Evolutionary conservation across 2,329 filamentous ascomycete genomes (phyloP).

Genomic region (Neurospora crassa): DNA sequence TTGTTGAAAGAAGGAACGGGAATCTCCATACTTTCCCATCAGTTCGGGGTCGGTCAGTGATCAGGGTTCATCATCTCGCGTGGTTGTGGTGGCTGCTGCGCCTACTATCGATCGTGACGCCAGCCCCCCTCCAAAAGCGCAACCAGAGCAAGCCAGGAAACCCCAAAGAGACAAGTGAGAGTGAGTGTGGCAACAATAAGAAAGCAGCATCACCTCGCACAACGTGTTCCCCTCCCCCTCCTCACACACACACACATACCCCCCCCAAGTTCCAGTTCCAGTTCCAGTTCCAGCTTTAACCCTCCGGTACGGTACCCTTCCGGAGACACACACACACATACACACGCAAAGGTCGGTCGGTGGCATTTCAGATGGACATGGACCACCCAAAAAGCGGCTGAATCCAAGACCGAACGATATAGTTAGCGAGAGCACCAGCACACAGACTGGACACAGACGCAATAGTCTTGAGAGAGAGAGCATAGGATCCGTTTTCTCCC

Average conservation of each 20-base stretch:
- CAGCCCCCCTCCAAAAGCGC: not conserved
- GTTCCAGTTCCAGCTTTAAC: not conserved
- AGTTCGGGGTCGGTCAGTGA: not conserved
- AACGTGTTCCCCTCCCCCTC: not conserved
- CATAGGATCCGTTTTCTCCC: not conserved
- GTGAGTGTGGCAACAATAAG: not conserved
- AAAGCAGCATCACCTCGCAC: not conserved
- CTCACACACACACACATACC: not conserved
- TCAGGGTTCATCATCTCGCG: not conserved
- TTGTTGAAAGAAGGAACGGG: not conserved
- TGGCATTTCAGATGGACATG: not conserved
- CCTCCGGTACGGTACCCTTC: not conserved
- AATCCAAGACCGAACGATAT: not conserved
- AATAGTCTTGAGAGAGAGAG: not conserved
- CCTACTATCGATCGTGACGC: not conserved
- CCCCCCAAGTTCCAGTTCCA: not conserved
- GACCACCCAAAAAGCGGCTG: not conserved
- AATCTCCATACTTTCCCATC: not conserved
- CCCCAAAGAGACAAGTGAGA: not conserved
- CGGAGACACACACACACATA: not conserved
- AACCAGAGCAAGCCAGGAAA: not conserved
- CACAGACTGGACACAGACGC: not conserved
- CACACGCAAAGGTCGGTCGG: not conserved
- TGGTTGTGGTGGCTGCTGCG: not conserved
- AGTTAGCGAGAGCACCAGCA: not conserved